phyloP scores from a whole-genome alignment of 768 basidiomycete genomes.

The Termitomyces sp. region DNA sequence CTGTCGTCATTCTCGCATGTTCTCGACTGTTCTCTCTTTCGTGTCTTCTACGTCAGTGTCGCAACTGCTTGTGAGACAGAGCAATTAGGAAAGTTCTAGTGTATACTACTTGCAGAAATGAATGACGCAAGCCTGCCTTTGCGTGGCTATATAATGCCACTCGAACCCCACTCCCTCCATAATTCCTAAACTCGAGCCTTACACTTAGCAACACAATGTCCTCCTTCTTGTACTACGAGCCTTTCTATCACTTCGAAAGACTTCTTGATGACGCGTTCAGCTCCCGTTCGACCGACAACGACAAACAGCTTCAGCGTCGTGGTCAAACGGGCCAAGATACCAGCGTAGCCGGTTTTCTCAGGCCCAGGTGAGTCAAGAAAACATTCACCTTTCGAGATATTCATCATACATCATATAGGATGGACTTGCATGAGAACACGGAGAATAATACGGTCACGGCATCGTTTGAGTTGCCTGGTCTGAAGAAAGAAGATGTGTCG shows the following conservation, averaged over 20 bases:
- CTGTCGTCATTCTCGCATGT: neutral
- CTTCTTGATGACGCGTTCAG: constrained; percentile 22
- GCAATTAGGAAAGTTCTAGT: no score
- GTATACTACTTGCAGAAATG: no score
- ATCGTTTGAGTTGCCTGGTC: constrained; percentile 51
- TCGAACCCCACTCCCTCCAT: no score
- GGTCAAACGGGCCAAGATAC: no score
- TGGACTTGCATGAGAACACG: constrained; percentile 43
- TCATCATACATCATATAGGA: constrained; percentile 19
- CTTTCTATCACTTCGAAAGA: constrained; percentile 37
- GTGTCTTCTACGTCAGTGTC: no score
- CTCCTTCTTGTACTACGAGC: constrained; percentile 32
- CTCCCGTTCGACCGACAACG: constrained; percentile 1
- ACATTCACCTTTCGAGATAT: neutral
- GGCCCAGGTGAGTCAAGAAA: no score
- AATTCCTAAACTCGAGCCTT: no score
- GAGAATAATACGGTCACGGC: constrained; percentile 39
- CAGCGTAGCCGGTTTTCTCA: constrained; percentile 20
- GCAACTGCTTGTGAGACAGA: no score
- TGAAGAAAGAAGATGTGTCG: constrained; percentile 41
- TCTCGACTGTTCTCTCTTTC: neutral
- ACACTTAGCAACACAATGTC: no score
- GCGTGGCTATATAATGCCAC: neutral
- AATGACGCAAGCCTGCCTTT: no score
- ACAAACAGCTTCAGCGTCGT: neutral